phyloP scores from a whole-genome alignment of 306 rosid genomes.

The Ceratonia siliqua region DNA sequence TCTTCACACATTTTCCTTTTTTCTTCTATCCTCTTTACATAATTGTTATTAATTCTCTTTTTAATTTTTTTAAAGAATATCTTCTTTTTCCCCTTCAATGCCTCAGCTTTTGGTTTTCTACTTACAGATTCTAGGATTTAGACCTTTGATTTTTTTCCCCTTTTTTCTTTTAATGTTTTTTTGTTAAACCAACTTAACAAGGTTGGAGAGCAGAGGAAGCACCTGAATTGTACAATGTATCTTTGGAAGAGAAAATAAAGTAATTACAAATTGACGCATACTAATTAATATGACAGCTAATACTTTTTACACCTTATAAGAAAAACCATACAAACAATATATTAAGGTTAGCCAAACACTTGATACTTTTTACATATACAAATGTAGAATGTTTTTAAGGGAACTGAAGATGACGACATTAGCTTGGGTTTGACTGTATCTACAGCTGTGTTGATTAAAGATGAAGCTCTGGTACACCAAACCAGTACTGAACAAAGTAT shows the following conservation, averaged over 20 bases:
- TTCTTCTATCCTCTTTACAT: slow-evolving; percentile 2
- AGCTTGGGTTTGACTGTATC: slow-evolving; percentile 61
- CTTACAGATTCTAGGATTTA: slow-evolving; percentile 37
- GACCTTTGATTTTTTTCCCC: not conserved
- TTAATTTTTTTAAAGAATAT: too few species aligned
- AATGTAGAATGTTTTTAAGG: too few species aligned
- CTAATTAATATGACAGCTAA: too few species aligned
- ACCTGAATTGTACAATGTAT: slow-evolving; percentile 45
- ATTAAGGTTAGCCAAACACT: too few species aligned
- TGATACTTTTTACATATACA: too few species aligned
- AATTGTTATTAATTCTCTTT: slow-evolving; percentile 38
- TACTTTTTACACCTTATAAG: too few species aligned
- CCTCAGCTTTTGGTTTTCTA: slow-evolving; percentile 36
- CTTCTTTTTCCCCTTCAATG: slow-evolving; percentile 4
- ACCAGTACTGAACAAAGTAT: slow-evolving; percentile 84
- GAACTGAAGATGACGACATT: slow-evolving; percentile 59
- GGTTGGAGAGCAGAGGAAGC: slow-evolving; percentile 25
- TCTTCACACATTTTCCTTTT: not conserved
- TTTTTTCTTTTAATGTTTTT: slow-evolving; percentile 15
- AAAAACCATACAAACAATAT: too few species aligned
- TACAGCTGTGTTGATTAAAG: slow-evolving; percentile 47
- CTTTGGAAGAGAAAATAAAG: slow-evolving; percentile 43
- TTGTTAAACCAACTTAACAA: slow-evolving; percentile 32
- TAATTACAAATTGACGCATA: not conserved
- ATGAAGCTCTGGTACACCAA: slow-evolving; percentile 65